These are phyloP conservation scores for Colletotrichum sp. DNA, from an alignment of 2,329 filamentous ascomycete genomes.

Conservation along the genomic window DNA sequence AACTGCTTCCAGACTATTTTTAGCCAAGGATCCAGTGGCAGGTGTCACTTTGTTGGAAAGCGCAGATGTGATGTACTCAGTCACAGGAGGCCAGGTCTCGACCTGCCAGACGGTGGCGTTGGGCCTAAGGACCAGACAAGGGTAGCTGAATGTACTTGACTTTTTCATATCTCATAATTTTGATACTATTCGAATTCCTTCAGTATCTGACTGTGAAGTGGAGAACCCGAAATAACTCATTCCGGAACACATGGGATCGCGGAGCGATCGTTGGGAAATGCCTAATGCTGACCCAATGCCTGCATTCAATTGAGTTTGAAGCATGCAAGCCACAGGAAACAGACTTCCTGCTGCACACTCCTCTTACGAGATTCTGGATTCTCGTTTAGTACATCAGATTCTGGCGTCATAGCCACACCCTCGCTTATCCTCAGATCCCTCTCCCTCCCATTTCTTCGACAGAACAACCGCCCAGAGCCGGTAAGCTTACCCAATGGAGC, in stretches of 20 bases:
- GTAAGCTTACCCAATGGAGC: neutral
- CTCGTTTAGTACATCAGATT: neutral
- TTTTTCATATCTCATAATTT: neutral
- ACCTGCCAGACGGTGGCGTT: neutral
- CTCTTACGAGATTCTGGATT: neutral
- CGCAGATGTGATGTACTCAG: constrained; percentile 25
- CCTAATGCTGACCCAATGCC: neutral
- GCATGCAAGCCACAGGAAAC: neutral
- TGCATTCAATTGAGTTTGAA: neutral
- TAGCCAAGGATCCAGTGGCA: constrained; percentile 27
- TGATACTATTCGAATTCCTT: neutral
- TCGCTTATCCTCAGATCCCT: neutral
- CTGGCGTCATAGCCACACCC: neutral
- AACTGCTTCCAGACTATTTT: constrained; percentile 29
- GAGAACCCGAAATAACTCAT: neutral
- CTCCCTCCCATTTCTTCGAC: neutral
- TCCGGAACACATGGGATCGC: neutral
- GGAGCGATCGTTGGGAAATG: neutral
- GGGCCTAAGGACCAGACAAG: neutral
- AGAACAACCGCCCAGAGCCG: neutral
- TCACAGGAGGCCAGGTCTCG: constrained; percentile 31
- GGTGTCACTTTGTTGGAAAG: constrained; percentile 27
- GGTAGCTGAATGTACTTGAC: neutral
- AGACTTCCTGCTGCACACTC: accelerated
- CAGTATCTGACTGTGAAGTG: neutral